These are phyloP conservation scores for Daphne laureola DNA, from an alignment of 441 rosid genomes.

Conservation along the genomic window DNA sequence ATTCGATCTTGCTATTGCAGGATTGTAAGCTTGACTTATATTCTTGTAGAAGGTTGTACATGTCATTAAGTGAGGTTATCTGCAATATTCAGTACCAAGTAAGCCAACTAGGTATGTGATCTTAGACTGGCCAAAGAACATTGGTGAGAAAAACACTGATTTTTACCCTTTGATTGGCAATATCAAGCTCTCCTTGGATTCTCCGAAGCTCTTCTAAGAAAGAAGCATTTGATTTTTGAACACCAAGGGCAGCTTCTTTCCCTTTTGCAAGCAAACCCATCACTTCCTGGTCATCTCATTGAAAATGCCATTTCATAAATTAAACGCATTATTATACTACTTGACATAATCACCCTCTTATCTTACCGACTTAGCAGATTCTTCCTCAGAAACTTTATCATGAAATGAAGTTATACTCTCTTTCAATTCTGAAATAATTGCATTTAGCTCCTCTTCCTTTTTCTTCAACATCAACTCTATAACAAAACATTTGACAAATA, in stretches of 20 bases:
- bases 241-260: conserved; percentile 35
- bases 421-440: conserved; percentile 42
- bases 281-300: conserved; percentile 24
- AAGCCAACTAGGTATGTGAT: background rate
- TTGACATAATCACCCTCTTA: background rate
- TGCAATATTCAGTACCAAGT: conserved; percentile 15
- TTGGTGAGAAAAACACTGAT: background rate
- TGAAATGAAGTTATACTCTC: conserved; percentile 41
- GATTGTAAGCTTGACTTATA: conserved; percentile 59
- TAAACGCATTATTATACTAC: no score
- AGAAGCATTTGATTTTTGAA: conserved; percentile 38
- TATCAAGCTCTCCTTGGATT: conserved; percentile 46
- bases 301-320: conserved; percentile 7
- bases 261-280: conserved; percentile 42
- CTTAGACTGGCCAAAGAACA: conserved; percentile 1
- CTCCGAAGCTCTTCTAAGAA: conserved; percentile 46
- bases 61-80: conserved; percentile 54
- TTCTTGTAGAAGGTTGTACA: conserved; percentile 57
- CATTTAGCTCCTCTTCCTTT: conserved; percentile 44
- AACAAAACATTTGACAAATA: conserved; percentile 11
- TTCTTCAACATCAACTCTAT: conserved; percentile 39
- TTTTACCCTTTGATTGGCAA: conserved; percentile 50
- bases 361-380: conserved; percentile 46
- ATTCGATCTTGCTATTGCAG: conserved; percentile 51
- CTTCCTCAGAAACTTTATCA: conserved; percentile 41